Evolutionary conservation across 1,284 basidiomycete genomes (phyloP), one percentile per base, ranked within the genome.

Genomic region (Ustanciosporium gigantosporum): DNA sequence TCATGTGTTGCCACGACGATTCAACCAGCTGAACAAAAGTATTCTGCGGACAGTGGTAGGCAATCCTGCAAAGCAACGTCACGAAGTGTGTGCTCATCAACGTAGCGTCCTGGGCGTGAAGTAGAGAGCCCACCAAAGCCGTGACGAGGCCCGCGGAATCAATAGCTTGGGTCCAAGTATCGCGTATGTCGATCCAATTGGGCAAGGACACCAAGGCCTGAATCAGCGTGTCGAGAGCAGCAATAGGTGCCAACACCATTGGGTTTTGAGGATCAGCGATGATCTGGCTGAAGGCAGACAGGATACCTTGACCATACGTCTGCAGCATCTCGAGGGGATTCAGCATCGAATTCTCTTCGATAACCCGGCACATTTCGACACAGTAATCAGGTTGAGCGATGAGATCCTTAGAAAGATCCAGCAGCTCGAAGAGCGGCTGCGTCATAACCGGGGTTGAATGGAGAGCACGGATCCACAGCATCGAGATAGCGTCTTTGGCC

Each of bases 391-490:
- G 73, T 52, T 70, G 57, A 15, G 53, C 55, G 5, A 76, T 41
- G 14, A 72, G 40, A 15, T 62, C 36, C 14, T 64, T 59, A 8
- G 66, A 61, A 2, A 68, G 45, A 9, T 43, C 61, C 16, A 75
- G 41, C 24, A 75, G 60, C 23, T 50, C 43, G 22, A 75, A 70
- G 8, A 76, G 59, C n/a, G 60, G 58, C 31, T 49, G 49, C 9
- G 70, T 72, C 64, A 77, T 66, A 19, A 36, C 42, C 7, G 67
- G 61, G 22, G 72, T 55, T 24, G 64, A 66, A 21, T 67, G 64
- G n/a, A 77, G 52, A 3, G 75, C 62, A 19, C 66, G 55, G 14
- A 58, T 62, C 66, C 67, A 77, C 15, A 74, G 68, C 48, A 74
- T 55, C 15, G 48, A 50, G 8, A 77, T 52, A 17, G 73, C 75